Conservation (phyloP, 1,284 basidiomycete genomes). For the Ganoderma resinaceum region DNA sequence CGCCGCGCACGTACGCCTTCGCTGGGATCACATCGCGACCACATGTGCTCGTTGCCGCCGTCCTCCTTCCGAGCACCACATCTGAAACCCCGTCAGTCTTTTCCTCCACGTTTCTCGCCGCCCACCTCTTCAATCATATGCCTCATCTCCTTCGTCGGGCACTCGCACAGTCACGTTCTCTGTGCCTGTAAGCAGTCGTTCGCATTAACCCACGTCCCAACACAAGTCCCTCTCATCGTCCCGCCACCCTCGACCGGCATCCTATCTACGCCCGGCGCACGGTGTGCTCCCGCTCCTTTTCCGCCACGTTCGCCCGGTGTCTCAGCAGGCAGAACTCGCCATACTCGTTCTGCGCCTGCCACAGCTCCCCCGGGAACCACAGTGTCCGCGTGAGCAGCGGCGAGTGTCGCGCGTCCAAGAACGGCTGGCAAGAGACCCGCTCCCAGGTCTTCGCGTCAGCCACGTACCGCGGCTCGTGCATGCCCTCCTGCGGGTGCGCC, state of each 20-base stretch:
- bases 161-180: not conserved
- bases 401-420: slow-evolving; percentile 84
- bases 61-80: slow-evolving; percentile 2
- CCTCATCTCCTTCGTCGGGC: not conserved
- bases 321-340: slow-evolving; percentile 78
- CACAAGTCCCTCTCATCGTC: not conserved
- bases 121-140: not conserved
- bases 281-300: slow-evolving; percentile 46
- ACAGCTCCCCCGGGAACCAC: slow-evolving; percentile 77
- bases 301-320: slow-evolving; percentile 51
- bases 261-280: slow-evolving; percentile 28
- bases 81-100: slow-evolving; percentile 3
- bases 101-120: slow-evolving; percentile 2
- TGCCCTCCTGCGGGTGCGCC: slow-evolving; percentile 57
- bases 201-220: not conserved
- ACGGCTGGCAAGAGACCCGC: slow-evolving; percentile 75
- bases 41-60: slow-evolving; percentile 13
- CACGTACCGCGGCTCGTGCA: slow-evolving; percentile 82
- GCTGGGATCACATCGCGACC: slow-evolving; percentile 16
- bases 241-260: slow-evolving; percentile 4
- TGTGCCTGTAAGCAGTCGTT: not conserved
- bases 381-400: slow-evolving; percentile 74
- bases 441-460: slow-evolving; percentile 74
- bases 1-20: slow-evolving; percentile 1
- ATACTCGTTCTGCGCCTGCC: slow-evolving; percentile 69